Evolutionary conservation across 495 filamentous ascomycete genomes (phyloP).

Genomic region (Oleoguttula mirabilis): DNA sequence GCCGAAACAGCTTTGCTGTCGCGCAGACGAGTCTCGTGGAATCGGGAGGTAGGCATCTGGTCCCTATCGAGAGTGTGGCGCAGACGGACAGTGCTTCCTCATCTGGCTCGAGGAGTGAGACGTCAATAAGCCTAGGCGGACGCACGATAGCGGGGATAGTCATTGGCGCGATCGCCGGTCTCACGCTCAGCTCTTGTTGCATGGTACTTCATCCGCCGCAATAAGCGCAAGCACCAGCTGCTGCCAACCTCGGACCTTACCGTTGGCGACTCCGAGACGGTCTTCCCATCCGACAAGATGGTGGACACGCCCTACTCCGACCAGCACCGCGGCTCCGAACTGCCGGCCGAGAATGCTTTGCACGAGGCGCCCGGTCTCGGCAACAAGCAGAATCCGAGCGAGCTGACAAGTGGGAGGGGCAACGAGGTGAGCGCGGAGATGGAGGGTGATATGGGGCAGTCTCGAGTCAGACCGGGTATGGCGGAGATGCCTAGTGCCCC

Average conservation of each 20-base stretch:
- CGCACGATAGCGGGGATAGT: slow-evolving; percentile 13
- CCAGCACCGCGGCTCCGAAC: not conserved
- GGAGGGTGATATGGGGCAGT: slow-evolving; percentile 2
- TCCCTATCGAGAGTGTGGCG: slow-evolving; percentile 3
- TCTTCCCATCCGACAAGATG: not conserved
- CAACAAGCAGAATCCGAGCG: not conserved
- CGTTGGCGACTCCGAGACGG: not conserved
- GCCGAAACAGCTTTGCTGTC: slow-evolving; percentile 8
- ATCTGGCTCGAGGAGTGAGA: not conserved
- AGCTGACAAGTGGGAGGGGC: not conserved
- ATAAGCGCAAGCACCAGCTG: slow-evolving; percentile 4
- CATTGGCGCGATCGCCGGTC: slow-evolving; percentile 3
- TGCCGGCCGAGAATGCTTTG: not conserved
- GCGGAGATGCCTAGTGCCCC: slow-evolving; percentile 5
- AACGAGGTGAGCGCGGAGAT: not conserved
- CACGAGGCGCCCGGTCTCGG: not conserved
- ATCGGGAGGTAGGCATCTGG: not conserved
- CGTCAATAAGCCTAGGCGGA: no score
- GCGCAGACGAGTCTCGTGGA: not conserved
- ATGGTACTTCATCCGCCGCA: slow-evolving; percentile 8
- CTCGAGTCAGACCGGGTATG: not conserved
- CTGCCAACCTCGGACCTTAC: slow-evolving; percentile 1
- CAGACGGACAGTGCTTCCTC: not conserved
- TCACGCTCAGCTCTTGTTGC: not conserved
- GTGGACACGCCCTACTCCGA: not conserved